Percentiles rank a stretch among this genome's conserved stretches.
phyloP scores from a whole-genome alignment of 108 stramenopile species.

The Fragilaria radians region DNA sequence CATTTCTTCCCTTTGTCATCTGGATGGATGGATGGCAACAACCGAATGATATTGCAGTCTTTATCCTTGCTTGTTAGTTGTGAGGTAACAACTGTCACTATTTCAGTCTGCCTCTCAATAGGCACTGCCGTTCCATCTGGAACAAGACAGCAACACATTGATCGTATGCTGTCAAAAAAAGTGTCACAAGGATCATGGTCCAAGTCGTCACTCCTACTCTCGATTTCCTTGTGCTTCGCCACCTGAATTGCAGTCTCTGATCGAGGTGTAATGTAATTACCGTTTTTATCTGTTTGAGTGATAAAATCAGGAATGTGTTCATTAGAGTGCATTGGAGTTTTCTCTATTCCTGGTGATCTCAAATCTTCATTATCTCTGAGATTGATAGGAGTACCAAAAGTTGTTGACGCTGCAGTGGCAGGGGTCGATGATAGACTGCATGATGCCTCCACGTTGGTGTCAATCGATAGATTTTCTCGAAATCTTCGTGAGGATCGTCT shows the following conservation, averaged over 20 bases:
- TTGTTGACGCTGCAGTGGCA: slow-evolving; percentile 15
- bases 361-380: slow-evolving; percentile 55
- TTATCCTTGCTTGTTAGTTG: neutral
- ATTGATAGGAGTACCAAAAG: slow-evolving; percentile 33
- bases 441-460: slow-evolving; percentile 6
- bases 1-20: slow-evolving; percentile 83
- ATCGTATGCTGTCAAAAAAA: slow-evolving; percentile 64
- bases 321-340: slow-evolving; percentile 44
- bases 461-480: slow-evolving; percentile 5
- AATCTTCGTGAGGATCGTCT: neutral
- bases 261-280: slow-evolving; percentile 70
- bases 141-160: slow-evolving; percentile 84
- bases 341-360: slow-evolving; percentile 66
- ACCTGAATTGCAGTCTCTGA: slow-evolving; percentile 39
- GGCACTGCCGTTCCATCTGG: slow-evolving; percentile 29
- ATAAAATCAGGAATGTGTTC: slow-evolving; percentile 75
- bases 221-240: slow-evolving; percentile 20
- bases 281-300: slow-evolving; percentile 80
- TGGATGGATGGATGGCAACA: slow-evolving; percentile 51
- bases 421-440: slow-evolving; percentile 4
- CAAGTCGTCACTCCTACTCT: slow-evolving; percentile 32
- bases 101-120: slow-evolving; percentile 2
- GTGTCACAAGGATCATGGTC: slow-evolving; percentile 61
- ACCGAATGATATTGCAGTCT: slow-evolving; percentile 27
- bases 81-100: neutral